Conservation (phyloP, 139 green algal species). For the Chlamydomonas sp. region DNA sequence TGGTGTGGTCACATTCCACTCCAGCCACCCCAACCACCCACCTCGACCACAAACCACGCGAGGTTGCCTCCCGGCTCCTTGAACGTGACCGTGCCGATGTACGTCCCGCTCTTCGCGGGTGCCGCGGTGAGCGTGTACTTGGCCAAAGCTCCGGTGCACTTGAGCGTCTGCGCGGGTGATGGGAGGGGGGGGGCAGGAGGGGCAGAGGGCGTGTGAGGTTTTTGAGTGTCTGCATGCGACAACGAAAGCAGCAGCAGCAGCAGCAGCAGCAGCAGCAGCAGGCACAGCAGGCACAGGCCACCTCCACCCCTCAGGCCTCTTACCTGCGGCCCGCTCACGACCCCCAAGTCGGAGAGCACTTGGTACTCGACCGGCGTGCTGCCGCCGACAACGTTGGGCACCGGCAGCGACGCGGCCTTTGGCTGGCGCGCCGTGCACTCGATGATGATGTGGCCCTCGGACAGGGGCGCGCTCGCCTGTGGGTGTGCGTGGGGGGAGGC, state of each 20-base stretch:
- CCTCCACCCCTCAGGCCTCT: too few species aligned
- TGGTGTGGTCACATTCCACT: background rate
- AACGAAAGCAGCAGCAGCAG: background rate
- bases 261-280: constrained; percentile 4
- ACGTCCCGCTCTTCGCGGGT: constrained; percentile 32
- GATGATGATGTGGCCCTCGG: constrained; percentile 57
- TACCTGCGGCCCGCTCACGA: constrained; percentile 30
- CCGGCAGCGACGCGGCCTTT: constrained; percentile 15
- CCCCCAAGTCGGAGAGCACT: constrained; percentile 51
- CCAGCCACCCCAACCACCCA: background rate
- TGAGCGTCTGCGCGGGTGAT: too few species aligned
- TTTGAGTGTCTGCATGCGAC: too few species aligned
- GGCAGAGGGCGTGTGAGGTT: too few species aligned
- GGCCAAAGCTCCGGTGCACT: too few species aligned
- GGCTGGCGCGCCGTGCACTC: constrained; percentile 36
- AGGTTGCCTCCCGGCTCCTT: constrained; percentile 47
- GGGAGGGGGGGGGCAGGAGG: too few species aligned
- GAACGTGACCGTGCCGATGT: constrained; percentile 54
- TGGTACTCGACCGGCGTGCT: constrained; percentile 25
- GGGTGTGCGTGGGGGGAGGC: too few species aligned
- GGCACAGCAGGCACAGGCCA: constrained; percentile 1
- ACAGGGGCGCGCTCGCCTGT: constrained; percentile 51
- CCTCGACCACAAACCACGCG: constrained; percentile 53
- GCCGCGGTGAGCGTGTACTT: too few species aligned
- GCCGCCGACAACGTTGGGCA: constrained; percentile 53